Base-by-base conservation (phyloP, 257 asterid species). In the Solanum ossicruentum region DNA sequence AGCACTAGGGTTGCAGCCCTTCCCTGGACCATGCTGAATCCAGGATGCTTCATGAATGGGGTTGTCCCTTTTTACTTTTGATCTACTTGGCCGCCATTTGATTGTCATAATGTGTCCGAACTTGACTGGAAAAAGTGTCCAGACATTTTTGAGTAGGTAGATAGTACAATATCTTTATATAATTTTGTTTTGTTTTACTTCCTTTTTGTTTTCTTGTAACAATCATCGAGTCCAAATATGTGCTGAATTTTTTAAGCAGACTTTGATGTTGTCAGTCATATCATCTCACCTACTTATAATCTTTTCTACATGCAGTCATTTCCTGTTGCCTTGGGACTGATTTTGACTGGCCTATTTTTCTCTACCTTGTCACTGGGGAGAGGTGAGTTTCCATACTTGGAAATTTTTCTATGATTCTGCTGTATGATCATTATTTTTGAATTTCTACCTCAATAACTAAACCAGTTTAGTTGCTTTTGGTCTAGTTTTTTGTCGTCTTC, bases 251-350 rank as follows among this genome's bases (percentile, higher is more conserved):
- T 43, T n/a, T 52, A 52, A 26, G 41, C 49, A 26, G 65, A 52
- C 17, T 26, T 52, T 52, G 61, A 49, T 11, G 82, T 15, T 26
- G 47, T 75, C 65, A 78, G 82, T 51, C 43, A 47, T 82, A 12
- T 67, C 70, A 32, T 43, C 10, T 82, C 85, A 83, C 65, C 81
- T 69, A 69, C 39, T 78, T 52, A 17, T 83, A 32, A 32, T 60
- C 28, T 63, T 84, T 84, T 7, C 12, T 47, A 86, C 69, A 36
- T 92, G 93, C 98, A 95, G 99, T 93, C 98, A 56, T 92, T 97
- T 84, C 99, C 95, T 20, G 84, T 95, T 85, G 98, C 98, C 58
- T 86, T 94, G 56, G 82, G 81, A 60, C 72, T 95, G 89, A 92
- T 95, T 70, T 52, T 92, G 89, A 84, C 89, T 75, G 99, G 97